Base-by-base conservation (phyloP, 345 rosid genomes). In the Ceriops decandra region DNA sequence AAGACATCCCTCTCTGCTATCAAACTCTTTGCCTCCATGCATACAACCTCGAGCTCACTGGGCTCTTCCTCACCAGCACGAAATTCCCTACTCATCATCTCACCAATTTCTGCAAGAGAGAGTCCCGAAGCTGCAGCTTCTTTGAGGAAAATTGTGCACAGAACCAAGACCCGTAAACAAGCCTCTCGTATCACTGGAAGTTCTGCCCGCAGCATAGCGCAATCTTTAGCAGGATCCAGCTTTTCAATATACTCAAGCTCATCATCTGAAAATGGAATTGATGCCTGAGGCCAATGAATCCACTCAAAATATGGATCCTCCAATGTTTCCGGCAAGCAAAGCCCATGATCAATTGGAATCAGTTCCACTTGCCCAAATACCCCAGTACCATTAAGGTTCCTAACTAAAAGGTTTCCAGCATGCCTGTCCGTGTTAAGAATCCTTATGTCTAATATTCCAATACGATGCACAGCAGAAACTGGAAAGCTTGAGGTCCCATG, bases 211-310 rank as follows among this genome's bases (percentile, higher is more conserved):
- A 95, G 86, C 96, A 86, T 88, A 10, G 83, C 90, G 64, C 95
- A 90, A 62, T 95, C 99, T 36, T 54, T 71, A 15, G 57, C 17
- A 20, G 92, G 96, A 75, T 92, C 81, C 42, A 92, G 91, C 19
- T 71, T 80, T 35, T 80, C 73, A 57, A 95, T 95, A 57, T 92
- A 92, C 31, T 88, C 86, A 47, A 95, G 89, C 77, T 95, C 99
- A 77, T 87, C 98, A 31, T 92, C 99, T 5, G 97, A 87, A 77
- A 95, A 95, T 19, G 99, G 97, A 68, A 95, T 84, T 10, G 99
- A 92, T 19, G 99, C 93, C 76, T 92, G 98, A 42, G 99, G 99
- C 99, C 98, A 95, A 71, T 95, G 99, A 81, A 95, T 90, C 99
- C 99, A 95, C 81, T 95, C 98, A 5, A 95, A 90, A 71, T 95